Percentiles rank a stretch among this genome's conserved stretches.
Conservation (phyloP, 306 rosid species). For the Vigna mungo region DNA sequence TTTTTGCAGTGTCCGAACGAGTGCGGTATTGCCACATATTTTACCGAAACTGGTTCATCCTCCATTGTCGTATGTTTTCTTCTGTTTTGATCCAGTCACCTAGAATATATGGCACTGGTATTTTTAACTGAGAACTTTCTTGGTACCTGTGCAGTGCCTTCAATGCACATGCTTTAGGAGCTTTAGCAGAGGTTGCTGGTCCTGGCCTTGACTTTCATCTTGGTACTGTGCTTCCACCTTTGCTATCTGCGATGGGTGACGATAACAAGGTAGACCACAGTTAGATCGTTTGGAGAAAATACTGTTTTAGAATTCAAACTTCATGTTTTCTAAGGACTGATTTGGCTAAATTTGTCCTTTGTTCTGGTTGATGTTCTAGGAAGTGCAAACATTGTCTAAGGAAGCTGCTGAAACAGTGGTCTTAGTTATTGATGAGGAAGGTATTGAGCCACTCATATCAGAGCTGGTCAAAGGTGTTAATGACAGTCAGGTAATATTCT, state of each 20-base stretch:
- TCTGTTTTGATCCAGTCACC: conserved; percentile 37
- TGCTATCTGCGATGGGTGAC: conserved; percentile 79
- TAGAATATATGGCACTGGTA: conserved; percentile 10
- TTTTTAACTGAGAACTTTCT: conserved; percentile 15
- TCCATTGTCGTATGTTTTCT: conserved; percentile 80
- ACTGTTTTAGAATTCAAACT: conserved; percentile 24
- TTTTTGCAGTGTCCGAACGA: conserved; percentile 76
- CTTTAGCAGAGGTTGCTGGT: conserved; percentile 98
- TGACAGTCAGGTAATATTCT: conserved; percentile 76
- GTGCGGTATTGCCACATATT: conserved; percentile 94
- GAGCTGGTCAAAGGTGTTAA: conserved; percentile 83
- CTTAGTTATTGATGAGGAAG: conserved; percentile 89
- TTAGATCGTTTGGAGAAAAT: conserved; percentile 23
- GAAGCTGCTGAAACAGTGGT: conserved; percentile 94
- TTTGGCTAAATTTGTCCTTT: conserved; percentile 7
- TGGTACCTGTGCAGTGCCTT: conserved; percentile 70
- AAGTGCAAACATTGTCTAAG: conserved; percentile 81
- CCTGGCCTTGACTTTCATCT: conserved; percentile 88
- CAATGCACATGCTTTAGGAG: conserved; percentile 97
- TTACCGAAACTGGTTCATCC: conserved; percentile 93
- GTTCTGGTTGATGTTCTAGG: conserved; percentile 58
- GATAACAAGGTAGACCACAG: conserved; percentile 63
- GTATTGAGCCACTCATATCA: conserved; percentile 78
- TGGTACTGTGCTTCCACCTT: conserved; percentile 87
- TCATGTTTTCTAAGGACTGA: conserved; percentile 25